Percentiles rank a stretch among this genome's conserved stretches.
Evolutionary conservation across 768 basidiomycete genomes (phyloP).

Genomic region (Trametes gibbosa): DNA sequence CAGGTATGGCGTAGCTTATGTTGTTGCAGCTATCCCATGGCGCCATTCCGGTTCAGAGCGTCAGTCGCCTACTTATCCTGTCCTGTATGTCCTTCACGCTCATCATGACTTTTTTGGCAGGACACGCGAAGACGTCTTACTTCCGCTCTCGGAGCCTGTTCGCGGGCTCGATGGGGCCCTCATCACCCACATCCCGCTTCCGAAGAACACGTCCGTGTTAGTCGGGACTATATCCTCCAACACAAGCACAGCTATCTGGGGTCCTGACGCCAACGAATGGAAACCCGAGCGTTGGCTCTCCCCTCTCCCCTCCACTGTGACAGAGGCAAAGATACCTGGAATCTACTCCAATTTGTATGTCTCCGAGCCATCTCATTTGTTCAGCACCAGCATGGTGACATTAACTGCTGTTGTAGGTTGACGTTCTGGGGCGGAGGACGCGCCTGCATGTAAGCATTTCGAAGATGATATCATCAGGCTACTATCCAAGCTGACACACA

Average conservation of each 20-base stretch:
- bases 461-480: neutral
- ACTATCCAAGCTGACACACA: neutral
- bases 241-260: constrained; percentile 43
- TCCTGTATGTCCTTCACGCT: neutral
- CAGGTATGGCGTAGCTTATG: too few relatives aligned
- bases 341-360: constrained; percentile 44
- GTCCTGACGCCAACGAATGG: constrained; percentile 45
- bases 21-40: constrained; percentile 44
- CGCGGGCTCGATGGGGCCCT: constrained; percentile 35
- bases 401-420: constrained; percentile 27
- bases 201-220: constrained; percentile 37
- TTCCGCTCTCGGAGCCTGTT: constrained; percentile 43
- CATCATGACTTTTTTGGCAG: constrained; percentile 12
- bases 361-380: neutral
- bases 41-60: constrained; percentile 36
- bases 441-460: constrained; percentile 27
- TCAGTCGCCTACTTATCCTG: constrained; percentile 11
- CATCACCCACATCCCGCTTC: constrained; percentile 37
- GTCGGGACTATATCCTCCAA: constrained; percentile 40
- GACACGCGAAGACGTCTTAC: constrained; percentile 34
- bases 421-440: constrained; percentile 27
- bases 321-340: constrained; percentile 40
- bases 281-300: constrained; percentile 52
- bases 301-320: constrained; percentile 35
- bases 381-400: neutral